Percentiles rank a stretch among this genome's conserved stretches.
Evolutionary conservation across 257 asterid species (phyloP).

Genomic region (Scutellaria baicalensis): DNA sequence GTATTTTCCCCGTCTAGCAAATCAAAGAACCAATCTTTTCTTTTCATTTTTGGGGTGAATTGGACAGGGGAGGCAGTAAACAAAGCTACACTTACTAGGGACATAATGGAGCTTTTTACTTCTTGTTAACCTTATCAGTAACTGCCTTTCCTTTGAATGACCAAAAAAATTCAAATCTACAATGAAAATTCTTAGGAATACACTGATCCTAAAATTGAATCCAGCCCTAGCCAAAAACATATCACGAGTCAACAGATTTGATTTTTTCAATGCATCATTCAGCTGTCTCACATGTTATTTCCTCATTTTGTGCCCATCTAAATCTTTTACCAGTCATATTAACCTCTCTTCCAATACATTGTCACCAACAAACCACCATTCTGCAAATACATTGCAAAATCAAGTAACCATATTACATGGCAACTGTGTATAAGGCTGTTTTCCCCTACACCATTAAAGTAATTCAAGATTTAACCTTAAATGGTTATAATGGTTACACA

Average conservation of each 20-base stretch:
- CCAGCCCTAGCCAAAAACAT: background rate
- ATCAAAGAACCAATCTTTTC: background rate
- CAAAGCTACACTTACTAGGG: background rate
- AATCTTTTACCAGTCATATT: background rate
- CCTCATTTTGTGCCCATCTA: background rate
- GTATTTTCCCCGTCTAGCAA: background rate
- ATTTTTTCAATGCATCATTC: background rate
- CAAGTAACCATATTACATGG: background rate
- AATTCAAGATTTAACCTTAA: background rate
- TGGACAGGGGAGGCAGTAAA: background rate
- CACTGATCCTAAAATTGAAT: conserved; percentile 1
- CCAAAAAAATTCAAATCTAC: background rate
- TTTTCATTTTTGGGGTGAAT: background rate
- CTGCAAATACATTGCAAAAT: background rate
- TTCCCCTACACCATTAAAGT: background rate
- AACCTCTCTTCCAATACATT: background rate
- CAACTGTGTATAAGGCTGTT: background rate
- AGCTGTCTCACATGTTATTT: background rate
- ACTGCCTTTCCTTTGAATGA: background rate
- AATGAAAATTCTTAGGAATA: background rate
- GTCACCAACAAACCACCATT: background rate
- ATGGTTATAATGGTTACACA: background rate
- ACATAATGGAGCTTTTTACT: background rate
- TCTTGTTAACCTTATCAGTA: background rate
- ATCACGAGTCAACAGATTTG: background rate